Percentiles rank a stretch among this genome's conserved stretches.
Evolutionary conservation across 2,329 filamentous ascomycete genomes (phyloP).

Genomic region (Lomentospora prolificans): DNA sequence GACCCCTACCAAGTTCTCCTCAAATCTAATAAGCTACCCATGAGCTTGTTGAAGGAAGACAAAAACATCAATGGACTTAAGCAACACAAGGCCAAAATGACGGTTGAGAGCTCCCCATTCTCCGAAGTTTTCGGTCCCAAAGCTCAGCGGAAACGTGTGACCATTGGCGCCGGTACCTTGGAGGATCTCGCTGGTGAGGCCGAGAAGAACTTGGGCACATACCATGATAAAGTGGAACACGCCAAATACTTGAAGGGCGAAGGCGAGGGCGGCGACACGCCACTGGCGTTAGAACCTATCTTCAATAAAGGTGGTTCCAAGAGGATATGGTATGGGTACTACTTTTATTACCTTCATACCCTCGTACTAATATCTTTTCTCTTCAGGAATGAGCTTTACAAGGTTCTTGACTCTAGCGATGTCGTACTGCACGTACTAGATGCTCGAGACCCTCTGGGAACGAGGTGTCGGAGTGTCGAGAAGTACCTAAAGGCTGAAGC

Average conservation of each 20-base stretch:
- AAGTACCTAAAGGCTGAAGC: constrained; percentile 91
- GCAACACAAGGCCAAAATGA: constrained; percentile 88
- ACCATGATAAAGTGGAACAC: constrained; percentile 72
- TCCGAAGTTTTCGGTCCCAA: constrained; percentile 87
- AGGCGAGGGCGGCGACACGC: constrained; percentile 35
- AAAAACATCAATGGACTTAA: constrained; percentile 69
- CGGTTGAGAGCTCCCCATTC: constrained; percentile 80
- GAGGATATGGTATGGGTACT: constrained; percentile 59
- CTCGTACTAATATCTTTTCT: background rate
- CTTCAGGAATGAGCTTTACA: constrained; percentile 69
- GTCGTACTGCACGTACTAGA: constrained; percentile 93
- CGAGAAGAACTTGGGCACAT: constrained; percentile 70
- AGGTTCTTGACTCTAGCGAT: constrained; percentile 73
- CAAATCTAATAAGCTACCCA: constrained; percentile 93
- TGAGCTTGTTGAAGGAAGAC: constrained; percentile 82
- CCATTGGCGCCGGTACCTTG: constrained; percentile 74
- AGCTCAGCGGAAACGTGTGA: constrained; percentile 83
- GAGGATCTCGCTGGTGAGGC: constrained; percentile 73
- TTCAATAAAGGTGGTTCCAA: constrained; percentile 94
- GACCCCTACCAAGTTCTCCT: constrained; percentile 93
- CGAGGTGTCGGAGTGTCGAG: constrained; percentile 66
- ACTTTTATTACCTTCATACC: background rate
- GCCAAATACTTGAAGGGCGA: constrained; percentile 66
- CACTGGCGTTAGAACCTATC: constrained; percentile 69
- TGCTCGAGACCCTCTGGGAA: constrained; percentile 80